phyloP scores from a whole-genome alignment of 2,329 filamentous ascomycete genomes.

The Plectosphaerella cucumerina region DNA sequence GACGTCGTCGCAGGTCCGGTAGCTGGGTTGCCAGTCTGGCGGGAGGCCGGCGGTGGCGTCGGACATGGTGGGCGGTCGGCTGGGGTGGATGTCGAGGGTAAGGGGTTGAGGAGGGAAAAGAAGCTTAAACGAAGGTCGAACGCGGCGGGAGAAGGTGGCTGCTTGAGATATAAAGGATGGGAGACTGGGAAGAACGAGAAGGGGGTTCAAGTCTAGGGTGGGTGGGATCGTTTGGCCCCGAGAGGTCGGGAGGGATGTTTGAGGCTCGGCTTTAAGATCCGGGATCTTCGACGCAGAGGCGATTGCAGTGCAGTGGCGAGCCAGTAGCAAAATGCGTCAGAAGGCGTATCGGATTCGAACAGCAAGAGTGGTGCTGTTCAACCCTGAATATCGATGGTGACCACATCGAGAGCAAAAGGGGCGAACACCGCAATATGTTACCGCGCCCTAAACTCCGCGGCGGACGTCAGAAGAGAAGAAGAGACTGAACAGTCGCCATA shows the following conservation, averaged over 20 bases:
- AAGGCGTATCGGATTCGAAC: no score
- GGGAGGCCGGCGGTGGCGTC: background rate
- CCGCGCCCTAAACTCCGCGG: no score
- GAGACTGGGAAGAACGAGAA: background rate
- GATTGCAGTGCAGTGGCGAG: no score
- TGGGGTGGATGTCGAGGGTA: background rate
- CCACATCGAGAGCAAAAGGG: no score
- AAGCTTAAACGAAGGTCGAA: background rate
- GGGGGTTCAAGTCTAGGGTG: background rate
- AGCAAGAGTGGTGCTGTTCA: no score
- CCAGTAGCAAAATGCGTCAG: no score
- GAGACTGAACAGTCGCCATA: no score
- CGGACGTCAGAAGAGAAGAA: no score
- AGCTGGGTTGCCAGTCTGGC: conserved; percentile 1
- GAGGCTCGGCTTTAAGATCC: background rate
- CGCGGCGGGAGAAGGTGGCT: background rate
- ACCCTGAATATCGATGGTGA: no score
- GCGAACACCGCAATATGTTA: no score
- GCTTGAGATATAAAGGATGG: background rate
- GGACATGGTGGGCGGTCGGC: background rate
- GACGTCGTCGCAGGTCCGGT: conserved; percentile 2
- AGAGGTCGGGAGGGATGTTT: background rate
- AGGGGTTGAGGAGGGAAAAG: background rate
- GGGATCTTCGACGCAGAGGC: no score
- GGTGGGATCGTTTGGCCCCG: background rate